Base-by-base conservation (phyloP, 768 basidiomycete genomes). In the Psilocybe cubensis region DNA sequence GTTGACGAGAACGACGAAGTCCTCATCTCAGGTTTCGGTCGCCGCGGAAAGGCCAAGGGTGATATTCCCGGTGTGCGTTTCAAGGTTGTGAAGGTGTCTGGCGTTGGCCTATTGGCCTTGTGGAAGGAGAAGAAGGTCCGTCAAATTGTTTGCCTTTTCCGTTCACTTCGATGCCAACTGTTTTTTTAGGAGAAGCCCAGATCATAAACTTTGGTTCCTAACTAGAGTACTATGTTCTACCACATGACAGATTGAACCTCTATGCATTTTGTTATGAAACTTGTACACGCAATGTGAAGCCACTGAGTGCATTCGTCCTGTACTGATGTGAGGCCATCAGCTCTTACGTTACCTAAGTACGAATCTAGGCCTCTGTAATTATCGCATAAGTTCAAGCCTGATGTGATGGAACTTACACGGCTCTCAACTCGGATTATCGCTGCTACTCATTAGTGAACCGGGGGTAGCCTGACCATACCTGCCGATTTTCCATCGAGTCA, bases 21-120 rank as follows among this genome's bases (percentile, higher is more conserved):
- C 66, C 90, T 97, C 65, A 98, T 98, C 76, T 98, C 96, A 63
- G 96, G 97, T 79, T 99, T 99, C 86, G 97, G 97, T 88, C 94
- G 97, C 74, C 88, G 96, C 67, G 97, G 97, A 65, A 98, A 98
- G 82, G 96, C 96, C 62, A 99, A 98, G 86, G 97, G 93, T 89
- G 96, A 98, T 91, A 98, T 99, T 79, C 97, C 97, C 40, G 96
- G 97, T 86, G 96, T 98, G 64, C 94, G 96, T 63, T 98, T 98
- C 91, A 98, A 99, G 81, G 89, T 98, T 66, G 97, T 99, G 69
- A 98, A 99, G 83, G 97, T 99, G 41, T 98, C 97, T 54, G 97
- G 97, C 72, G 97, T 99, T 66, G 97, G 97, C 83, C 87, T 99
- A 57, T 86, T 97, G 62, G 96, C 96, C 60, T 83, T 97, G 68